phyloP scores from a whole-genome alignment of 73 alveolate species.

The Paraurostyla sp. region DNA sequence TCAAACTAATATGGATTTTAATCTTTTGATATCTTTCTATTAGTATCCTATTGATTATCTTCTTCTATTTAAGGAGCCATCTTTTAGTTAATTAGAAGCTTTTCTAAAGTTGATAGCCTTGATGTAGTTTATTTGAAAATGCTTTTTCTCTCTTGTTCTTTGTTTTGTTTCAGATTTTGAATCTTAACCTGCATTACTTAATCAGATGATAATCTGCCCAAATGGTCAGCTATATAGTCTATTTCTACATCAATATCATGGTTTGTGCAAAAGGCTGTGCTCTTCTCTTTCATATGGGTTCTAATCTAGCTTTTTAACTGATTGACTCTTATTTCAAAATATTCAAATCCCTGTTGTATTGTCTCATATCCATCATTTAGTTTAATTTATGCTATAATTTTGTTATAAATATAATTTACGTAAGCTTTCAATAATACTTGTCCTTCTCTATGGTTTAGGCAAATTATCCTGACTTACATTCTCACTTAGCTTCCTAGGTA shows the following conservation, averaged over 20 bases:
- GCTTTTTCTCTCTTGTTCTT: constrained; percentile 10
- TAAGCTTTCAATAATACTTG: too few relatives aligned
- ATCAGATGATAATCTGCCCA: not conserved
- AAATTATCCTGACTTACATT: too few relatives aligned
- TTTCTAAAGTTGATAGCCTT: constrained; percentile 25
- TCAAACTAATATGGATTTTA: not conserved
- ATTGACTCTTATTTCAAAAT: not conserved
- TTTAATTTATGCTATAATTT: not conserved
- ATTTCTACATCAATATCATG: constrained; percentile 36
- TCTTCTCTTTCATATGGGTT: not conserved
- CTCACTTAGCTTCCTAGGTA: too few relatives aligned
- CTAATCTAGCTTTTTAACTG: not conserved
- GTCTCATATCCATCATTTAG: not conserved
- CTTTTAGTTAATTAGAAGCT: not conserved
- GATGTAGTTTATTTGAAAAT: constrained; percentile 6
- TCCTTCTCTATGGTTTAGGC: too few relatives aligned
- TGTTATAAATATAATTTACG: not conserved
- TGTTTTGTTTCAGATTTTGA: not conserved
- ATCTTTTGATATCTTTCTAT: not conserved
- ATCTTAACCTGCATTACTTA: constrained; percentile 8
- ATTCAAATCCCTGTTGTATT: not conserved
- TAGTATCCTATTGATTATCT: not conserved
- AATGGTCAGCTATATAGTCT: constrained; percentile 14
- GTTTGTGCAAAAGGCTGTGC: not conserved
- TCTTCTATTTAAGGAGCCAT: not conserved